Evolutionary conservation across 192 early-diverging fungal genomes (phyloP).

Genomic region (Spizellomyces sp.): DNA sequence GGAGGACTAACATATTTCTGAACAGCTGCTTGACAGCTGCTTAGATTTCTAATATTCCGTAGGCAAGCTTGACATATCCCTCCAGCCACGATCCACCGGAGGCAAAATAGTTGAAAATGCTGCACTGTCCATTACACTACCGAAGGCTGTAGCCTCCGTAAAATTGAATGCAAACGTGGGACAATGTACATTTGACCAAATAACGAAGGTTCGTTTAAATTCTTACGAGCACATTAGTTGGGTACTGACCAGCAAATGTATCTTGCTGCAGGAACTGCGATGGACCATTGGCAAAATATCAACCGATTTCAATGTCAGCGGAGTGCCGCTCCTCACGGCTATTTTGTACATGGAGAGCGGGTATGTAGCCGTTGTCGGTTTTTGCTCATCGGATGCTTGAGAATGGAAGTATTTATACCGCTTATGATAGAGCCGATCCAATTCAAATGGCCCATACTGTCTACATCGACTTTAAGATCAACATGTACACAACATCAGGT

Average conservation of each 20-base stretch:
- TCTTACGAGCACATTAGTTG: background rate
- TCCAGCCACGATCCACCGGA: conserved; percentile 63
- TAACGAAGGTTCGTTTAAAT: conserved; percentile 34
- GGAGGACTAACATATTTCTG: background rate
- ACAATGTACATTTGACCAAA: conserved; percentile 71
- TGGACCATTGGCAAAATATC: conserved; percentile 73
- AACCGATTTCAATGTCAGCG: conserved; percentile 43
- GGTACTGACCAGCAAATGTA: background rate
- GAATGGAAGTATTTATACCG: conserved; percentile 48
- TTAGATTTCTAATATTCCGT: background rate
- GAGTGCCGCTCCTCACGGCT: conserved; percentile 65
- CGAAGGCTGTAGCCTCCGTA: conserved; percentile 56
- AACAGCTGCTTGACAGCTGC: background rate
- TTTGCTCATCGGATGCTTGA: background rate
- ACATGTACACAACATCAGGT: conserved; percentile 70
- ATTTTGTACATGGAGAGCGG: conserved; percentile 42
- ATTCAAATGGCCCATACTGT: conserved; percentile 41
- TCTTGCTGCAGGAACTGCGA: conserved; percentile 46
- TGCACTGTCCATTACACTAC: conserved; percentile 52
- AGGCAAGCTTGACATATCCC: conserved; percentile 72
- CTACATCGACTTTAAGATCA: conserved; percentile 69
- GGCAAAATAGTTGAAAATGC: conserved; percentile 66
- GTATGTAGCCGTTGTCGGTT: background rate
- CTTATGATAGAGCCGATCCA: conserved; percentile 37
- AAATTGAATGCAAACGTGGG: conserved; percentile 66